Evolutionary conservation across 1,284 basidiomycete genomes (phyloP).

Genomic region (Apiotrichum gamsii): DNA sequence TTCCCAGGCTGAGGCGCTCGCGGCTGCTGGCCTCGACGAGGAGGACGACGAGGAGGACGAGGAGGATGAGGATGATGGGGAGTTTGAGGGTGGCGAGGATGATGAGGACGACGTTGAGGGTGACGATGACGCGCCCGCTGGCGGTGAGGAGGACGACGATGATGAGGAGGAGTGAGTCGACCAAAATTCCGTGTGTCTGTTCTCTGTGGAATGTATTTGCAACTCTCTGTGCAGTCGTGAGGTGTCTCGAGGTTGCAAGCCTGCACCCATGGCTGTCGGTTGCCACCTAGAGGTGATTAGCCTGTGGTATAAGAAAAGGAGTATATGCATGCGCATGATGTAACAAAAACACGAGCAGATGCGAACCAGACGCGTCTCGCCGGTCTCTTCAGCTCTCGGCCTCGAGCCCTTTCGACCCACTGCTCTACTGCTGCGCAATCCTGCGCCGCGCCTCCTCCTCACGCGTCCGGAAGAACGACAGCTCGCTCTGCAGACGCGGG

Average conservation of each 20-base stretch:
- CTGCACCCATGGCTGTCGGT: too few relatives aligned
- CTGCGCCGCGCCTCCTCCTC: conserved; percentile 55
- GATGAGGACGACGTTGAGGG: conserved; percentile 19
- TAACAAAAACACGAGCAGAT: too few relatives aligned
- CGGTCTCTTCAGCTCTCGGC: too few relatives aligned
- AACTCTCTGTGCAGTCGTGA: too few relatives aligned
- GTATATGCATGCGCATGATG: conserved; percentile 1
- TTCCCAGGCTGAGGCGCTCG: conserved; percentile 28
- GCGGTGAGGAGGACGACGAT: conserved; percentile 25
- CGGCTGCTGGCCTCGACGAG: conserved; percentile 32
- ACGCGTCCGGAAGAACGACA: conserved; percentile 57
- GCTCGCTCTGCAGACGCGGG: conserved; percentile 55
- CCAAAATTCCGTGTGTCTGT: too few relatives aligned
- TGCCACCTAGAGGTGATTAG: not conserved
- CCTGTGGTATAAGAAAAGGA: not conserved
- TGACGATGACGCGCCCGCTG: conserved; percentile 15
- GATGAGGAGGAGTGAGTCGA: conserved; percentile 27
- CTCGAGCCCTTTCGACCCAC: too few relatives aligned
- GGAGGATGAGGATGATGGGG: conserved; percentile 21
- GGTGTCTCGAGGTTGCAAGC: too few relatives aligned
- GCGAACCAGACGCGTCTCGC: too few relatives aligned
- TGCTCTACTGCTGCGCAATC: conserved; percentile 21
- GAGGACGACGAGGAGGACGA: conserved; percentile 16
- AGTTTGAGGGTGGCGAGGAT: conserved; percentile 22
- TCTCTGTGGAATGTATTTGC: too few relatives aligned